A percentile compares a stretch with the other conserved stretches of the same genome.
Evolutionary conservation across 768 basidiomycete species (phyloP).

Genomic region (Xerocomellus chrysenteron): DNA sequence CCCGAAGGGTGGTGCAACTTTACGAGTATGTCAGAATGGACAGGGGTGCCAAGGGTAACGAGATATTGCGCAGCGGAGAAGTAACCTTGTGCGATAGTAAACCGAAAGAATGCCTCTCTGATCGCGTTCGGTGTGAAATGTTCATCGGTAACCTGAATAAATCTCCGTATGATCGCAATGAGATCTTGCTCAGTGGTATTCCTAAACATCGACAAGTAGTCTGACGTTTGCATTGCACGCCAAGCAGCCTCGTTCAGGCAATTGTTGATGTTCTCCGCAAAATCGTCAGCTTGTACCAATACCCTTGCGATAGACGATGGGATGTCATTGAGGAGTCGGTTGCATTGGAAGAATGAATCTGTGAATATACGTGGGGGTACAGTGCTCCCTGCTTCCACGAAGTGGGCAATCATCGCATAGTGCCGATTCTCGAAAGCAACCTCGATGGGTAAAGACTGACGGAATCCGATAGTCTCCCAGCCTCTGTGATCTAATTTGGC

Average conservation of each 20-base stretch:
- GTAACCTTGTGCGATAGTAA: not conserved
- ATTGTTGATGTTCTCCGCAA: not conserved
- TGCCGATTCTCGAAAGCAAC: not conserved
- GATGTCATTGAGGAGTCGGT: no score
- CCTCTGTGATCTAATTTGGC: not conserved
- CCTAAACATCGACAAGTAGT: not conserved
- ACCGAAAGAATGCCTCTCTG: not conserved
- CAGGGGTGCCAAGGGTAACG: not conserved
- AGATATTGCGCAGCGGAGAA: not conserved
- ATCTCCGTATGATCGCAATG: not conserved
- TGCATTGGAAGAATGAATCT: not conserved
- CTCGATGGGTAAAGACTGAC: not conserved
- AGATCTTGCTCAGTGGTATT: not conserved
- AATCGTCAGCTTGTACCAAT: not conserved
- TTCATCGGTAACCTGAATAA: not conserved
- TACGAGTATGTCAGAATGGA: not conserved
- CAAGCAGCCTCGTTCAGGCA: not conserved
- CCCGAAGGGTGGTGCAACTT: not conserved
- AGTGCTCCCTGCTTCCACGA: not conserved
- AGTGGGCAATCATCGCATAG: not conserved
- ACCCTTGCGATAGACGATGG: not conserved
- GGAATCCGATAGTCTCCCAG: not conserved
- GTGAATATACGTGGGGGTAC: not conserved
- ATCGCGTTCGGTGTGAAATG: not conserved
- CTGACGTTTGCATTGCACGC: not conserved